A percentile compares a stretch with the other conserved stretches of the same genome.
Evolutionary conservation across 257 asterid species (phyloP).

Genomic region (Primulina eburnea): DNA sequence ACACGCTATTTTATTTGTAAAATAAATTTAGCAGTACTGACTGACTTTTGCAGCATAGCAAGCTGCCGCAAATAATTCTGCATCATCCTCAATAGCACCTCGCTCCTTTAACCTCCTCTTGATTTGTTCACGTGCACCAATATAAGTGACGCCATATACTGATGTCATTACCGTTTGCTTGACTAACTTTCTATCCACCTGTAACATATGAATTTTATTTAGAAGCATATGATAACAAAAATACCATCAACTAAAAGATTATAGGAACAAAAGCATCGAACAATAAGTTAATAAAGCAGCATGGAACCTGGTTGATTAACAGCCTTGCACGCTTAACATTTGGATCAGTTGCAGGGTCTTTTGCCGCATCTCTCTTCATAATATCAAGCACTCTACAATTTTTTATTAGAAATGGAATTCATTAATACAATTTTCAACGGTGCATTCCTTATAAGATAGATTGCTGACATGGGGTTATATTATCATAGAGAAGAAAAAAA

Average conservation of each 20-base stretch:
- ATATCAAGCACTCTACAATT: slow-evolving; percentile 78
- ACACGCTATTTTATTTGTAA: slow-evolving; percentile 1
- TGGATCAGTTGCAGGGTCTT: slow-evolving; percentile 70
- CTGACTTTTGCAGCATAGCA: slow-evolving; percentile 93
- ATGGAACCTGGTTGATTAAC: slow-evolving; percentile 69
- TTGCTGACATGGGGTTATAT: not conserved
- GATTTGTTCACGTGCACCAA: slow-evolving; percentile 98
- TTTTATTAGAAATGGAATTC: slow-evolving; percentile 6
- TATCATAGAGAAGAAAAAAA: slow-evolving; percentile 3
- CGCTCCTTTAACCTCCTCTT: slow-evolving; percentile 89
- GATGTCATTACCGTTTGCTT: slow-evolving; percentile 99
- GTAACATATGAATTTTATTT: slow-evolving; percentile 25
- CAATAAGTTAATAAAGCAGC: not conserved
- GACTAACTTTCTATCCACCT: slow-evolving; percentile 97
- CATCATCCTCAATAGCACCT: slow-evolving; percentile 62
- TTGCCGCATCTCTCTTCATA: slow-evolving; percentile 76
- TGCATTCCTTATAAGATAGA: not conserved
- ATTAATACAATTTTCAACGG: not conserved
- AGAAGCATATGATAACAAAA: slow-evolving; percentile 1
- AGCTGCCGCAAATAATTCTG: slow-evolving; percentile 69
- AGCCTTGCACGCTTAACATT: slow-evolving; percentile 64
- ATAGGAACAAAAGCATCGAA: slow-evolving; percentile 5
- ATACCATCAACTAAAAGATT: not conserved
- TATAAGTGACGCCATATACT: slow-evolving; percentile 93
- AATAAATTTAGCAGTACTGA: slow-evolving; percentile 14